Base-by-base conservation (phyloP, 768 basidiomycete genomes). In the Agaricus blazei region DNA sequence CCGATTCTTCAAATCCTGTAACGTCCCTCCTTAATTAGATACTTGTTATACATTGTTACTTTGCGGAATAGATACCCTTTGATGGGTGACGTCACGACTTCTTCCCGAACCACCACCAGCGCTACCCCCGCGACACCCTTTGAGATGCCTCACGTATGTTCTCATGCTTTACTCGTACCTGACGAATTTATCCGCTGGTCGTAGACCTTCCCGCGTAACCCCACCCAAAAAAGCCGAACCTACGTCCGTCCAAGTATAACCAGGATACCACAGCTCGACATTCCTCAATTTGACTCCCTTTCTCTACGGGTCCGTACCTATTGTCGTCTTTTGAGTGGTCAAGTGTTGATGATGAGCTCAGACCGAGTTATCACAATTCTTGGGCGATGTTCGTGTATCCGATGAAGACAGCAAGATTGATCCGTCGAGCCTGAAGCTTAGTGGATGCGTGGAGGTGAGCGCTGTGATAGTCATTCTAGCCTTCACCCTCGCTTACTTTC, bases 111-210 rank as follows among this genome's bases (percentile, higher is more conserved):
- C 45, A 48, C 19, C 28, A 54, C 8, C 27, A 34, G 47, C 46
- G 46, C 27, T 31, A 54, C 45, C 53, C 51, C 19, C 23, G 51
- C 51, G 51, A 52, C 24, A 52, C 51, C 43, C 29, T n/a, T 29
- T 24, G 45, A 26, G 24, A 44, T 52, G 42, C 19, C 12, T 23
- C 8, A 15, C 12, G 51, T 52, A 27, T 3, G 51, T 36, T 4
- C 1, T 9, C n/a, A 8, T 23, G 43, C 15, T 24, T 14, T 36
- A 14, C 4, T 12, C 45, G 11, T 19, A n/a, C 9, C 42, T 34
- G 34, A 34, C 4, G 34, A 34, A 11, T 34, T 34, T 34, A 11
- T 34, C 2, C 8, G 11, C 11, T 34, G 5, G 36, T 19, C 12
- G 24, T 26, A 38, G 49, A 38, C 37, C 3, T 19, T 14, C 14